Conservation (phyloP, 2,329 filamentous ascomycete genomes). For the Iodosphaeria phyllophila region DNA sequence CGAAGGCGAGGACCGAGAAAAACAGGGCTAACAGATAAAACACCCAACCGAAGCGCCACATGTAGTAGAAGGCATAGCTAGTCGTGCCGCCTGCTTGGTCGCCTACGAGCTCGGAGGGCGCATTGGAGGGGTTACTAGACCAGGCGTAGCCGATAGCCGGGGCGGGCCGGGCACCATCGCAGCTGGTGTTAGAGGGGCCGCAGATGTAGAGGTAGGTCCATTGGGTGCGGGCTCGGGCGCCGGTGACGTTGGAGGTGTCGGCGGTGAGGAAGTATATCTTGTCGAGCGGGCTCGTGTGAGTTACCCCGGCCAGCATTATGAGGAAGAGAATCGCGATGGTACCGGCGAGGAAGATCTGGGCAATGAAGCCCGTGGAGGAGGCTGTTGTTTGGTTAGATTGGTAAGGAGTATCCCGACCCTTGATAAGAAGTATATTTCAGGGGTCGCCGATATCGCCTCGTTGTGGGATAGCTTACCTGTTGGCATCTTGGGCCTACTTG, state of each 20-base stretch:
- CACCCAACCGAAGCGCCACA: constrained; percentile 85
- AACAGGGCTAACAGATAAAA: constrained; percentile 75
- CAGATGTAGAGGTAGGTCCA: constrained; percentile 91
- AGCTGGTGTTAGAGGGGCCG: constrained; percentile 43
- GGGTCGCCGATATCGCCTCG: no score
- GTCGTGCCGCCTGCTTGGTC: constrained; percentile 35
- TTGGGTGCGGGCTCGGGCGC: constrained; percentile 48
- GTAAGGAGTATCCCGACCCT: no score
- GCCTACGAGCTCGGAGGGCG: constrained; percentile 28
- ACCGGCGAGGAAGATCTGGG: constrained; percentile 27
- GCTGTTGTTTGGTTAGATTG: no score
- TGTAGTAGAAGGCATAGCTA: constrained; percentile 49
- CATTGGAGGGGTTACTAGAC: constrained; percentile 25
- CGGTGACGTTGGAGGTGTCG: constrained; percentile 52
- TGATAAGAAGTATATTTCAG: no score
- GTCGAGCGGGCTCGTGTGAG: constrained; percentile 36
- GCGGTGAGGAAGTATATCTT: constrained; percentile 75
- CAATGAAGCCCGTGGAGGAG: constrained; percentile 20
- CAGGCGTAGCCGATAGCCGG: constrained; percentile 56
- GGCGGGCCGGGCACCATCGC: constrained; percentile 41
- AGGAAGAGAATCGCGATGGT: constrained; percentile 38
- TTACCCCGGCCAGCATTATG: constrained; percentile 36
- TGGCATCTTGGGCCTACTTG: no score
- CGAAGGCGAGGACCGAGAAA: constrained; percentile 51
- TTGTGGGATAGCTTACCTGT: no score